Conservation (phyloP, 179 eudicot species). For the Vitellaria paradoxa region DNA sequence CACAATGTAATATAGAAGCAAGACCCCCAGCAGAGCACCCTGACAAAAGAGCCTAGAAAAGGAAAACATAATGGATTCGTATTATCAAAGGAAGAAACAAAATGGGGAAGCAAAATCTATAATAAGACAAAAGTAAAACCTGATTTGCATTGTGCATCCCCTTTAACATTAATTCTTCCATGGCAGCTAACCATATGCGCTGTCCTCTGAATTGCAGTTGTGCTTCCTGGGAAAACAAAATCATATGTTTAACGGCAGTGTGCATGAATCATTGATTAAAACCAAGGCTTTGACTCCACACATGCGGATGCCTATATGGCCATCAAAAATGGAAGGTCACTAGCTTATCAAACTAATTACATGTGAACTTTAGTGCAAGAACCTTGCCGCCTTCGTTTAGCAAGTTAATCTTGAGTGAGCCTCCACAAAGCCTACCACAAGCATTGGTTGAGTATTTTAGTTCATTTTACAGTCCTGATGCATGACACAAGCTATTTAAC, state of each 20-base stretch:
- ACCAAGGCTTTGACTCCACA: not conserved
- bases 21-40: slow-evolving; percentile 99
- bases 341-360: slow-evolving; percentile 6
- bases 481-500: not conserved
- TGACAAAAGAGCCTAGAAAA: slow-evolving; percentile 70
- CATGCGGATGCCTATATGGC: not conserved
- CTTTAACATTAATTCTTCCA: slow-evolving; percentile 81
- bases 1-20: slow-evolving; percentile 90
- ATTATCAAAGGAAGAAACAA: not conserved
- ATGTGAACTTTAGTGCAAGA: not conserved
- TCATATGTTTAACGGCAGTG: not conserved
- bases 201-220: slow-evolving; percentile 83
- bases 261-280: not conserved
- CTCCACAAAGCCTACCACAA: not conserved
- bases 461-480: not conserved
- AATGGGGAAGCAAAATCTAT: not conserved
- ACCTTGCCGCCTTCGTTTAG: not conserved
- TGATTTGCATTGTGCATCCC: slow-evolving; percentile 78
- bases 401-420: not conserved
- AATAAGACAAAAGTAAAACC: slow-evolving; percentile 29
- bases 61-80: not conserved
- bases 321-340: not conserved
- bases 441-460: not conserved
- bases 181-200: slow-evolving; percentile 81
- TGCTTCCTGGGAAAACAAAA: slow-evolving; percentile 39